phyloP scores from a whole-genome alignment of 306 rosid genomes.

The Quercus suber region DNA sequence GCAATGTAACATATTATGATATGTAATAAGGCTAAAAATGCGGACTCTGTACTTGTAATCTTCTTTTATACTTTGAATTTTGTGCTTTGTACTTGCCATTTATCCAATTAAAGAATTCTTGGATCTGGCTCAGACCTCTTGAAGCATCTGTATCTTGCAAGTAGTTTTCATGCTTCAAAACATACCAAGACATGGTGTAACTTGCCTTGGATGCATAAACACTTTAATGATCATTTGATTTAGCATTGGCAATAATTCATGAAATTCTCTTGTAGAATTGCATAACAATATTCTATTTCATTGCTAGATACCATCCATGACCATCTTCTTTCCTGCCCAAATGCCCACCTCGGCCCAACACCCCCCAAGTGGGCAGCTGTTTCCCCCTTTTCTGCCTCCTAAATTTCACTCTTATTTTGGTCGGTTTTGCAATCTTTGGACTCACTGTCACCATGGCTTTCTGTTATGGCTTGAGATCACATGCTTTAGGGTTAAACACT shows the following conservation, averaged over 20 bases:
- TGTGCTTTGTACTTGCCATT: background rate
- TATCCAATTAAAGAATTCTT: too few species aligned
- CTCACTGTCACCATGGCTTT: too few species aligned
- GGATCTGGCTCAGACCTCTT: too few species aligned
- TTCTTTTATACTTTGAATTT: background rate
- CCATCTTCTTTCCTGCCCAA: background rate
- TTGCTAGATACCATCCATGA: background rate
- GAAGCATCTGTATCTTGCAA: too few species aligned
- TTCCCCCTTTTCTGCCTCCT: too few species aligned
- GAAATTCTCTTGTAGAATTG: background rate
- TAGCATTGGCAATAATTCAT: background rate
- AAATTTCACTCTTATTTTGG: too few species aligned
- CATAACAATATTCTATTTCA: background rate
- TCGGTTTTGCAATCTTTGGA: too few species aligned
- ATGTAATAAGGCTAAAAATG: background rate
- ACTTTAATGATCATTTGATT: background rate
- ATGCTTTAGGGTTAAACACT: too few species aligned
- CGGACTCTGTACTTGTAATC: background rate
- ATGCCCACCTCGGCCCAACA: too few species aligned
- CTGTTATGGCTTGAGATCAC: too few species aligned
- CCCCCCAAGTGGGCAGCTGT: too few species aligned
- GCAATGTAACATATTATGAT: background rate
- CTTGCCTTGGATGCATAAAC: background rate
- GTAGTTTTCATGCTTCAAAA: background rate
- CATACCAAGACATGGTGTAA: background rate